phyloP scores from a whole-genome alignment of 2,329 filamentous ascomycete species.

The Ophiocordyceps camponoti-leonardi region DNA sequence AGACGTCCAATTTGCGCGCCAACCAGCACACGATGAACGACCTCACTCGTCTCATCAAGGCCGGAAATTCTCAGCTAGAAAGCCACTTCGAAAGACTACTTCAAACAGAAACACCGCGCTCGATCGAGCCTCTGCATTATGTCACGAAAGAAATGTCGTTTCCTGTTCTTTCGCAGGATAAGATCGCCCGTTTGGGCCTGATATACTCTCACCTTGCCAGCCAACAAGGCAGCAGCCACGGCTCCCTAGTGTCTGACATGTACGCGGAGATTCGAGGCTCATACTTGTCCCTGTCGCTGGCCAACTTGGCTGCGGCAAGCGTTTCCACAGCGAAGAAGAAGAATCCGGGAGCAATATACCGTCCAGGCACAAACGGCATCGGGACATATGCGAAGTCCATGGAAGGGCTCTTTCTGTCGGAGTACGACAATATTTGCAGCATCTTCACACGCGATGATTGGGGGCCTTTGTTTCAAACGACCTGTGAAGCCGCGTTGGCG shows the following conservation, averaged over 20 bases:
- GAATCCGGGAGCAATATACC: constrained; percentile 68
- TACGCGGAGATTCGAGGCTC: constrained; percentile 77
- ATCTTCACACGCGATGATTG: constrained; percentile 80
- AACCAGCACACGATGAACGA: constrained; percentile 82
- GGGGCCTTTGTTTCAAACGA: constrained; percentile 59
- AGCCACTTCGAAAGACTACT: constrained; percentile 66
- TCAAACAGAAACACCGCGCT: constrained; percentile 54
- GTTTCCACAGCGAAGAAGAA: constrained; percentile 70
- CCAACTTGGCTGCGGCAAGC: constrained; percentile 76
- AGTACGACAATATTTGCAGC: constrained; percentile 79
- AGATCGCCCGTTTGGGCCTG: constrained; percentile 56
- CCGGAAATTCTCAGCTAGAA: constrained; percentile 70
- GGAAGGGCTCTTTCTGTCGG: constrained; percentile 71
- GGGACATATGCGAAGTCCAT: constrained; percentile 75
- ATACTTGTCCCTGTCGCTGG: constrained; percentile 66
- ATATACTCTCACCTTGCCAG: constrained; percentile 61
- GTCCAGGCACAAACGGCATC: constrained; percentile 78
- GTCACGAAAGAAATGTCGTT: constrained; percentile 82
- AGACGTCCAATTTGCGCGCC: constrained; percentile 74
- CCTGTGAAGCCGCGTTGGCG: constrained; percentile 59
- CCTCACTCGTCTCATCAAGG: constrained; percentile 57
- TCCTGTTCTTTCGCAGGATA: constrained; percentile 61
- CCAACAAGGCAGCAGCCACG: constrained; percentile 33
- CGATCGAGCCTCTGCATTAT: constrained; percentile 79
- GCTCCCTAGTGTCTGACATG: constrained; percentile 59